phyloP scores from a whole-genome alignment of 1,284 basidiomycete genomes.

The Cystobasidium sp. region DNA sequence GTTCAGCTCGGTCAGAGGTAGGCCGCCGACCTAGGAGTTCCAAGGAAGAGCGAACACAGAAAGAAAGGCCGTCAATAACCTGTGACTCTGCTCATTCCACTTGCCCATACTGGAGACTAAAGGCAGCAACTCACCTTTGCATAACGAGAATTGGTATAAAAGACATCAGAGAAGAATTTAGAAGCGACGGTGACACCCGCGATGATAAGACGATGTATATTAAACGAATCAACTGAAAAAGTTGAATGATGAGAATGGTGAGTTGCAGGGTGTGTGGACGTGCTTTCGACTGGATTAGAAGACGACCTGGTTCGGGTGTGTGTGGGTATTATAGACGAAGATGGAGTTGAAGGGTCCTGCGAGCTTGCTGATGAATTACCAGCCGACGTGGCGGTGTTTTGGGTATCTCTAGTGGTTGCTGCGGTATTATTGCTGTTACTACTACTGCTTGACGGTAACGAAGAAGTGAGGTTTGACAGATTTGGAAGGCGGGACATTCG shows the following conservation, averaged over 20 bases:
- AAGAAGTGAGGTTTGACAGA: slow-evolving; percentile 63
- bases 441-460: slow-evolving; percentile 8
- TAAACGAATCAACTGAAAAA: slow-evolving; percentile 96
- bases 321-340: neutral
- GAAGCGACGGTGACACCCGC: slow-evolving; percentile 96
- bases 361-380: neutral
- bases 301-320: neutral
- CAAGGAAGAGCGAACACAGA: neutral
- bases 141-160: slow-evolving; percentile 99
- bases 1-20: slow-evolving; percentile 91
- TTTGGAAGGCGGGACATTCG: slow-evolving; percentile 65
- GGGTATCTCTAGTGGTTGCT: neutral
- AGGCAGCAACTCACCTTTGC: slow-evolving; percentile 75
- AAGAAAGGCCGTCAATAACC: neutral
- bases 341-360: neutral
- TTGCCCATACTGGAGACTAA: neutral
- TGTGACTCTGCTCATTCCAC: neutral
- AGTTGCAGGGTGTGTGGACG: neutral
- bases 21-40: slow-evolving; percentile 76
- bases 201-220: slow-evolving; percentile 93
- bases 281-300: slow-evolving; percentile 11
- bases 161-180: slow-evolving; percentile 98
- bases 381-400: no score
- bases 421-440: neutral
- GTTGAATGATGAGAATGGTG: slow-evolving; percentile 19